Percentiles rank a stretch among this genome's conserved stretches.
Evolutionary conservation across 176 grass and related monocot genomes (phyloP).

Genomic region (Microstegium vimineum): DNA sequence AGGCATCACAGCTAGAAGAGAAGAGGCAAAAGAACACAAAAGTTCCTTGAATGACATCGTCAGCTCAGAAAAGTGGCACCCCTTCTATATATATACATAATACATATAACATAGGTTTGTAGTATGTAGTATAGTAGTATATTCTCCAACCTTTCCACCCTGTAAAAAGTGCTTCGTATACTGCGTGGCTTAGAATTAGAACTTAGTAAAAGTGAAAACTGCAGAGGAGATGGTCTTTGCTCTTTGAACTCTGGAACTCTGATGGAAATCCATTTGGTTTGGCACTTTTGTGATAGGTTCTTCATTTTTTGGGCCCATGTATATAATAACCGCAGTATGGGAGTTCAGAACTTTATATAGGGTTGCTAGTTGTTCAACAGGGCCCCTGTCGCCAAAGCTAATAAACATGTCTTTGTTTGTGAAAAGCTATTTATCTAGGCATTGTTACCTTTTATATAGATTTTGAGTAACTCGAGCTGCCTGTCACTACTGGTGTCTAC

Average conservation of each 20-base stretch:
- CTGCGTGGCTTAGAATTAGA: not conserved
- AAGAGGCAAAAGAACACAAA: constrained; percentile 64
- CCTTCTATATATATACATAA: constrained; percentile 5
- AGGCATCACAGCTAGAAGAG: constrained; percentile 87
- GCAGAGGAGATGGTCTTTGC: constrained; percentile 5
- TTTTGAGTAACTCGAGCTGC: no score
- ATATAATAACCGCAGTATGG: constrained; percentile 24
- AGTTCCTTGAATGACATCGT: constrained; percentile 29
- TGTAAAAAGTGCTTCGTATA: constrained; percentile 17
- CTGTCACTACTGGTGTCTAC: no score
- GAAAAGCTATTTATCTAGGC: constrained; percentile 13
- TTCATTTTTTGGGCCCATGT: constrained; percentile 42
- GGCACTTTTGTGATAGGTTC: constrained; percentile 13
- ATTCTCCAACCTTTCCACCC: constrained; percentile 10
- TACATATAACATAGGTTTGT: not conserved
- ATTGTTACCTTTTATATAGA: no score
- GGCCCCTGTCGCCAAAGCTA: constrained; percentile 21
- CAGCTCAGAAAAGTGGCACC: constrained; percentile 1
- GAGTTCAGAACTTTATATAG: not conserved
- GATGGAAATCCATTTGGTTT: constrained; percentile 10
- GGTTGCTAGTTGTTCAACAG: constrained; percentile 24
- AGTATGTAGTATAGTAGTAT: not conserved
- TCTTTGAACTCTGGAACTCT: not conserved
- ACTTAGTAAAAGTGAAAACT: constrained; percentile 23
- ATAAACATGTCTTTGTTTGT: constrained; percentile 31